Evolutionary conservation across 306 rosid genomes (phyloP), one percentile per base, ranked within the genome.

Genomic region (Sophora flavescens): DNA sequence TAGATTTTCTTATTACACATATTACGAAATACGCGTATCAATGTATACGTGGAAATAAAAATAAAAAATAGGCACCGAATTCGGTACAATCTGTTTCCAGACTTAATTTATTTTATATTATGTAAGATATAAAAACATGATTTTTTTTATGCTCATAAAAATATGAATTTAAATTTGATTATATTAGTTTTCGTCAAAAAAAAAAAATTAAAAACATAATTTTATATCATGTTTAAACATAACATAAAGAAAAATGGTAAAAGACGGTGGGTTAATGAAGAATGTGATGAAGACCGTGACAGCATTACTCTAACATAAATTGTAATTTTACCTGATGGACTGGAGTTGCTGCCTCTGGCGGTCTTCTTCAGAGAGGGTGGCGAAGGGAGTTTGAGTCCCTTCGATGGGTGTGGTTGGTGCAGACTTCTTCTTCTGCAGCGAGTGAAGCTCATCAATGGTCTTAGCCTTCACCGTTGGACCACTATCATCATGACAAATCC

Each of bases 271-370:
- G n/a, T n/a, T n/a, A n/a, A n/a, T n/a, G n/a, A n/a, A n/a, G n/a
- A n/a, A n/a, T n/a, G n/a, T n/a, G n/a, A n/a, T n/a, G n/a, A n/a
- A n/a, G n/a, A n/a, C n/a, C n/a, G n/a, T n/a, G n/a, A n/a, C n/a
- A n/a, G n/a, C n/a, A n/a, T n/a, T n/a, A n/a, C n/a, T n/a, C n/a
- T n/a, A n/a, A n/a, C n/a, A n/a, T n/a, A n/a, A n/a, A n/a, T n/a
- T n/a, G n/a, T n/a, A n/a, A n/a, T n/a, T n/a, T n/a, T n/a, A n/a
- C 97, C 98, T 93, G 63, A 93, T 93, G 79, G 98, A 93, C 42
- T 91, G 89, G 17, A 93, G 96, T 61, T 93, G 96, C 75, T 64
- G 87, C 33, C 77, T 79, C 53, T 87, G 94, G 30, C 88, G 89
- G 0, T 89, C 91, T 42, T 85, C 86, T 12, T 94, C 97, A 4